Evolutionary conservation across 2,329 filamentous ascomycete genomes (phyloP).

Genomic region (Venturiaceae sp.): DNA sequence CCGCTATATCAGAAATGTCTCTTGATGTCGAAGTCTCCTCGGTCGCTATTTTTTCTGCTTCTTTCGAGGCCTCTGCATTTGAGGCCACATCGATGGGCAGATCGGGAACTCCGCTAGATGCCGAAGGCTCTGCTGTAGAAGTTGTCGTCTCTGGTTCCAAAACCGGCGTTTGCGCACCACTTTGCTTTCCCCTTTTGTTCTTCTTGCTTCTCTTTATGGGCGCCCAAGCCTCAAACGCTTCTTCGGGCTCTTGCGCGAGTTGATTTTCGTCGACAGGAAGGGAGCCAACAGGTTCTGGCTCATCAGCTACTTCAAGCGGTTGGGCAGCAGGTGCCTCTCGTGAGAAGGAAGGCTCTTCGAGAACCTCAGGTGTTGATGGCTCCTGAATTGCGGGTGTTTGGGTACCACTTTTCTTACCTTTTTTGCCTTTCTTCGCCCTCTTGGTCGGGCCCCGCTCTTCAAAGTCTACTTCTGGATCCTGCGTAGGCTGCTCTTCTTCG

Average conservation of each 20-base stretch:
- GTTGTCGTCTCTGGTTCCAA: not conserved
- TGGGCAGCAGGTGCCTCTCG: not conserved
- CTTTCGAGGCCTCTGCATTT: not conserved
- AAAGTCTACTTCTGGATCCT: not conserved
- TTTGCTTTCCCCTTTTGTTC: not conserved
- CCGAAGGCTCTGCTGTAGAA: not conserved
- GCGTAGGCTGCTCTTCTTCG: not conserved
- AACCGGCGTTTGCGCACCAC: not conserved
- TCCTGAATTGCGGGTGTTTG: not conserved
- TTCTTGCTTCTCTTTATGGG: conserved; percentile 1
- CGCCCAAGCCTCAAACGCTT: not conserved
- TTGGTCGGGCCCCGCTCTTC: not conserved
- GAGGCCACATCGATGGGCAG: not conserved
- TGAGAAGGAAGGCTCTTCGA: not conserved
- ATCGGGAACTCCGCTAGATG: not conserved
- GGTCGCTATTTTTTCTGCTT: not conserved
- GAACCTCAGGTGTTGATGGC: not conserved
- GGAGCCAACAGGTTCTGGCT: not conserved
- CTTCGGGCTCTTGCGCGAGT: conserved; percentile 8
- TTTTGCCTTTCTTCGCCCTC: conserved; percentile 25
- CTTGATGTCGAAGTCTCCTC: not conserved
- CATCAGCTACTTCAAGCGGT: not conserved
- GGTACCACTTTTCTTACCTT: conserved; percentile 22
- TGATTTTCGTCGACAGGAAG: not conserved
- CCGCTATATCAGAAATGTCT: too few relatives aligned